phyloP scores from a whole-genome alignment of 176 grass and related monocot genomes.

The Areca catechu region DNA sequence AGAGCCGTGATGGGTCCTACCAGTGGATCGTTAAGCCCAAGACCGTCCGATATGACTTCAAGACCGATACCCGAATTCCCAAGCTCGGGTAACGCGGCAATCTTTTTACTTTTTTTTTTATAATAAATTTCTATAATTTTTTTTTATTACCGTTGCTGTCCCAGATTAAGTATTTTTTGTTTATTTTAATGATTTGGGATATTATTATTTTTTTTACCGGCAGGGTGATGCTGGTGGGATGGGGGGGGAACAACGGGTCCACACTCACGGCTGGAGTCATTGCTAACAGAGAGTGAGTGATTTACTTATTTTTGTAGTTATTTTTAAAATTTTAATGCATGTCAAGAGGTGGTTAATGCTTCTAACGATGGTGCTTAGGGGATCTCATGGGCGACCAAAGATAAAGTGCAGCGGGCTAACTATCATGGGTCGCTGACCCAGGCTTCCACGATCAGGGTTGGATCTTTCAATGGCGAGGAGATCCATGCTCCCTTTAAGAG shows the following conservation, averaged over 20 bases:
- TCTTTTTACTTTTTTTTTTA: background rate
- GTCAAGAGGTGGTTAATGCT: background rate
- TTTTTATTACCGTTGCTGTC: background rate
- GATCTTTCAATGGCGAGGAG: conserved; percentile 91
- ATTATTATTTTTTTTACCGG: background rate
- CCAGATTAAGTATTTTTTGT: background rate
- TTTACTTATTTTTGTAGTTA: background rate
- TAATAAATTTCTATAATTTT: background rate
- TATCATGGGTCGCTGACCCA: conserved; percentile 93
- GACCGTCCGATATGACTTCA: conserved; percentile 78
- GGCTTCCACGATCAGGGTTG: conserved; percentile 76
- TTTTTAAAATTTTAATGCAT: background rate
- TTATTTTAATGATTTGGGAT: background rate
- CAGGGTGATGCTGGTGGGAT: conserved; percentile 94
- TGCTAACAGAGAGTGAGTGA: conserved; percentile 79
- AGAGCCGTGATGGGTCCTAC: conserved; percentile 57
- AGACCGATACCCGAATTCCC: conserved; percentile 56
- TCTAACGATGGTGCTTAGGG: conserved; percentile 29
- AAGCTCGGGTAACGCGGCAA: conserved; percentile 62
- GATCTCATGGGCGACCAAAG: conserved; percentile 96
- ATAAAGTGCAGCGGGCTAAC: conserved; percentile 95
- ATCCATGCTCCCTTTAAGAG: conserved; percentile 92
- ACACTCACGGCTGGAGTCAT: conserved; percentile 88
- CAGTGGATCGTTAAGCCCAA: conserved; percentile 78
- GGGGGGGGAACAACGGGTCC: conserved; percentile 94